Conservation (phyloP, 805 yeast genomes). For the Myxozyma lipomycoides region DNA sequence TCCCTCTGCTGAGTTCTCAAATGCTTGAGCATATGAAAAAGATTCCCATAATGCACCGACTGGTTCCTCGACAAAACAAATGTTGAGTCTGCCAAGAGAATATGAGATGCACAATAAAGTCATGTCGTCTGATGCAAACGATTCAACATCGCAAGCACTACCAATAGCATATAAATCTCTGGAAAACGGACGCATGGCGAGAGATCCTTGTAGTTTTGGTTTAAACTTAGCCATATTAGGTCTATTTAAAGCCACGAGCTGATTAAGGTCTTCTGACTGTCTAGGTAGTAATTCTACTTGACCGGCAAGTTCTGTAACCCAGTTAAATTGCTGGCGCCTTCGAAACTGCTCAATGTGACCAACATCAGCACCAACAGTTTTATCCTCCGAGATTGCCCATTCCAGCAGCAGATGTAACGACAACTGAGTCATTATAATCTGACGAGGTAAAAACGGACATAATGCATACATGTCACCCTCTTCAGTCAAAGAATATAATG, state of each 20-base stretch:
- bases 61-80: slow-evolving; percentile 29
- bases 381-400: slow-evolving; percentile 35
- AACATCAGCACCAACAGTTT: slow-evolving; percentile 11
- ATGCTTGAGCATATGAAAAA: slow-evolving; percentile 3
- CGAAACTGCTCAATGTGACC: slow-evolving; percentile 13
- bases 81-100: slow-evolving; percentile 28
- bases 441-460: slow-evolving; percentile 60
- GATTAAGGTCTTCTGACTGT: slow-evolving; percentile 19
- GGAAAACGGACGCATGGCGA: slow-evolving; percentile 53
- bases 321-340: slow-evolving; percentile 37
- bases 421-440: slow-evolving; percentile 30
- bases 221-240: slow-evolving; percentile 18
- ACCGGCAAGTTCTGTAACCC: slow-evolving; percentile 38
- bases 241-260: slow-evolving; percentile 30
- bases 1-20: neutral
- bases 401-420: slow-evolving; percentile 38
- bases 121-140: slow-evolving; percentile 29
- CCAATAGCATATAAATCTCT: slow-evolving; percentile 46
- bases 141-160: slow-evolving; percentile 40
- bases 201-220: slow-evolving; percentile 50
- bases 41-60: slow-evolving; percentile 17
- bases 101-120: slow-evolving; percentile 28
- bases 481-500: slow-evolving; percentile 49
- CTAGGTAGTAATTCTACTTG: slow-evolving; percentile 14
- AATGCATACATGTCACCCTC: slow-evolving; percentile 60